Conservation (phyloP, 208 protist species). For the Trypanosoma grayi region DNA sequence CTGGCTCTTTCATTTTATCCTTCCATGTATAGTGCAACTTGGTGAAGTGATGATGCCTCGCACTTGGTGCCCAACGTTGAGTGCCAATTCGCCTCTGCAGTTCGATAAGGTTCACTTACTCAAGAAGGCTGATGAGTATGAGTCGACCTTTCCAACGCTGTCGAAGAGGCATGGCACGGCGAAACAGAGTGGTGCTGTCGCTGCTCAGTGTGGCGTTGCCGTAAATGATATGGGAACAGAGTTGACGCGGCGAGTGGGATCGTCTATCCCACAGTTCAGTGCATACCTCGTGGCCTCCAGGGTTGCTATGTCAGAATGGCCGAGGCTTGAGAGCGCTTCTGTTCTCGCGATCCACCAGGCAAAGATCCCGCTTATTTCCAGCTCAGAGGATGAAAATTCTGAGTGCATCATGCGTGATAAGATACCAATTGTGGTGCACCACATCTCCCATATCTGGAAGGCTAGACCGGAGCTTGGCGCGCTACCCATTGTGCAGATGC, state of each 20-base stretch:
- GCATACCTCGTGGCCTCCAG: slow-evolving; percentile 54
- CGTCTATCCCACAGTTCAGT: slow-evolving; percentile 40
- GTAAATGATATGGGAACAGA: slow-evolving; percentile 28
- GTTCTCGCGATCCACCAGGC: slow-evolving; percentile 3
- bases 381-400: slow-evolving; percentile 22
- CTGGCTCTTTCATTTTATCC: background rate
- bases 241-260: slow-evolving; percentile 17
- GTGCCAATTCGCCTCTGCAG: slow-evolving; percentile 4
- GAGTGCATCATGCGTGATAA: background rate
- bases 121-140: background rate
- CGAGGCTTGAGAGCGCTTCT: slow-evolving; percentile 10
- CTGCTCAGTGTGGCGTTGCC: slow-evolving; percentile 40
- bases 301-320: slow-evolving; percentile 45
- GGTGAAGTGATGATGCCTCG: slow-evolving; percentile 17
- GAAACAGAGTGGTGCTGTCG: slow-evolving; percentile 40
- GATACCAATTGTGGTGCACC: slow-evolving; percentile 10
- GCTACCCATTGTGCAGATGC: slow-evolving; percentile 17
- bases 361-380: slow-evolving; percentile 9
- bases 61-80: slow-evolving; percentile 39
- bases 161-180: slow-evolving; percentile 13
- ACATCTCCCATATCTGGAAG: slow-evolving; percentile 27
- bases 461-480: slow-evolving; percentile 4
- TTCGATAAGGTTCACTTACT: slow-evolving; percentile 22
- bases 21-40: no score
- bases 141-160: background rate